Percentiles rank a stretch among this genome's conserved stretches.
Evolutionary conservation across 192 early-diverging fungal species (phyloP).

Genomic region (Physocladia obscura): DNA sequence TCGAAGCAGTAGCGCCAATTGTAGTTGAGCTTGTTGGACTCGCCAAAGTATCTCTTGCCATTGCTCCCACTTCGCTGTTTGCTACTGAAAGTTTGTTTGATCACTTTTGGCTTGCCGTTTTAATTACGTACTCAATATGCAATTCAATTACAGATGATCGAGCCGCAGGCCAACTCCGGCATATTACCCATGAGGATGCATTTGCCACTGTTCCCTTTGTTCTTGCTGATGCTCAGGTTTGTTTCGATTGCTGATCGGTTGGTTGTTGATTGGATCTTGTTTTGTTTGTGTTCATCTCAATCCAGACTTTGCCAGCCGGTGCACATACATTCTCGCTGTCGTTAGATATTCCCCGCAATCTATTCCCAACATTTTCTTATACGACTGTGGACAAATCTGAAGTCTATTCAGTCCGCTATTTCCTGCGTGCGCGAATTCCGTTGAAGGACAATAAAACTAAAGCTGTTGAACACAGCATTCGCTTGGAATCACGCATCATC

Average conservation of each 20-base stretch:
- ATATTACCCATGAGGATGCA: slow-evolving; percentile 9
- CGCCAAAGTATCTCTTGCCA: slow-evolving; percentile 5
- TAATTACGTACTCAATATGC: neutral
- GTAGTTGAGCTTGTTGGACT: slow-evolving; percentile 17
- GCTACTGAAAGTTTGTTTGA: neutral
- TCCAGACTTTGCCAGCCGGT: slow-evolving; percentile 1
- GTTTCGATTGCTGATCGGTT: neutral
- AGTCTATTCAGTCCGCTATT: slow-evolving; percentile 13
- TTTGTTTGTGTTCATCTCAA: neutral
- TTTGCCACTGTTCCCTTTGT: slow-evolving; percentile 8
- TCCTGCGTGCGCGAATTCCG: slow-evolving; percentile 5
- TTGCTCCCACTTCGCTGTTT: slow-evolving; percentile 1
- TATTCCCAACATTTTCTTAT: slow-evolving; percentile 12
- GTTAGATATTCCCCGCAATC: neutral
- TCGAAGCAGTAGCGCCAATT: slow-evolving; percentile 4
- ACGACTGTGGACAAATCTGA: slow-evolving; percentile 14
- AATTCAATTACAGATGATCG: neutral
- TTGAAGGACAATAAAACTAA: neutral
- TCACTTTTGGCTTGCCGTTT: no score
- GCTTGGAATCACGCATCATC: neutral
- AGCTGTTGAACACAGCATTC: neutral
- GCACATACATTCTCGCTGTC: slow-evolving; percentile 13
- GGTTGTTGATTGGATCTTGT: neutral
- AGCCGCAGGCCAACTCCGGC: neutral
- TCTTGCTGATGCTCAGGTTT: slow-evolving; percentile 22